Evolutionary conservation across 768 basidiomycete genomes (phyloP).

Genomic region (Hericium erinaceus): DNA sequence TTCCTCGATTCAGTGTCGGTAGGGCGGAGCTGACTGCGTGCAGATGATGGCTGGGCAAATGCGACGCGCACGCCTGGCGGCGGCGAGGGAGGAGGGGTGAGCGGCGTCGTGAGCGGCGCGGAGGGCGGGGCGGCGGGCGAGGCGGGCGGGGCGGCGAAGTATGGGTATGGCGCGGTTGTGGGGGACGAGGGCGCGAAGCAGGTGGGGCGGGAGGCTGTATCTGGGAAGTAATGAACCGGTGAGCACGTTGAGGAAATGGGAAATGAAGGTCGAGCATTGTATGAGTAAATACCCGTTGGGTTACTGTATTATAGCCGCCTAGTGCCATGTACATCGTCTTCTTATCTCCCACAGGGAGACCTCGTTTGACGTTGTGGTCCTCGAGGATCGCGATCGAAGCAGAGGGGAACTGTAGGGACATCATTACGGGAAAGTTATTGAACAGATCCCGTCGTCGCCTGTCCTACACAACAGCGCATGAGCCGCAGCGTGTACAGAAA

Average conservation of each 20-base stretch:
- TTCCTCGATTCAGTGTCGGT: neutral
- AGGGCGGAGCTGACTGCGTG: too few species aligned
- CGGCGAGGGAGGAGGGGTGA: constrained; percentile 2
- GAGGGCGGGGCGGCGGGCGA: constrained; percentile 21
- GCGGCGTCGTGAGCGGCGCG: constrained; percentile 10
- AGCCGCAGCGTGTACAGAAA: too few species aligned
- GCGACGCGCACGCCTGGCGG: constrained; percentile 15
- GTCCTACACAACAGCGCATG: too few species aligned
- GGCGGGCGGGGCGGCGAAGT: constrained; percentile 27
- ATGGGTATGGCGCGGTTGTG: constrained; percentile 27
- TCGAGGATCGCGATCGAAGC: neutral
- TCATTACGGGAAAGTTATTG: too few species aligned
- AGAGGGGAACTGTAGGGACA: too few species aligned
- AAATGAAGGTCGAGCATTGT: too few species aligned
- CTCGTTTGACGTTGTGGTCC: neutral
- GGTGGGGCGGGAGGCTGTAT: constrained; percentile 25
- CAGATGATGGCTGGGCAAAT: constrained; percentile 37
- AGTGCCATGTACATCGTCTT: too few species aligned
- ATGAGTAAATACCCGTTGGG: too few species aligned
- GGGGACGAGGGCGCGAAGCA: constrained; percentile 28
- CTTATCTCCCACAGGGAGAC: too few species aligned
- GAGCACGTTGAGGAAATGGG: too few species aligned
- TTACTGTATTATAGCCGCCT: too few species aligned
- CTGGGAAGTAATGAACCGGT: constrained; percentile 8
- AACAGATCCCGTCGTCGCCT: too few species aligned